Evolutionary conservation across 371 early-diverging fungal species (phyloP).

Genomic region (Fennellomyces sp.): DNA sequence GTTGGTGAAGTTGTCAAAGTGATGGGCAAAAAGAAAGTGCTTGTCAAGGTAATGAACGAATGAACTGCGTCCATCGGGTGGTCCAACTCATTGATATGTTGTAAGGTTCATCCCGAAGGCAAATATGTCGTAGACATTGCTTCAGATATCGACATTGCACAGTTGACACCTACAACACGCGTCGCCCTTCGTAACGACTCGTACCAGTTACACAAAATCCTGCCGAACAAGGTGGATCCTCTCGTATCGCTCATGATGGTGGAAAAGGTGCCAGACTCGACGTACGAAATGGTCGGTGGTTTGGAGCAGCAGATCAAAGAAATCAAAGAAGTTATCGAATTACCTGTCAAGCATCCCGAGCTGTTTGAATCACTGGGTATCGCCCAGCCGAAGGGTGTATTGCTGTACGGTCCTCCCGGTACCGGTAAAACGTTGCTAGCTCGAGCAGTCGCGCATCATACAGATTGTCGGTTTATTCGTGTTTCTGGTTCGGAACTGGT

Average conservation of each 20-base stretch:
- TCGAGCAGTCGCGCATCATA: constrained; percentile 99
- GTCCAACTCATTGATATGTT: background rate
- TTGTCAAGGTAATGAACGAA: constrained; percentile 84
- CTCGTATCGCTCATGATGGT: constrained; percentile 99
- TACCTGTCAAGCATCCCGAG: constrained; percentile 91
- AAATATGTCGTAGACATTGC: constrained; percentile 98
- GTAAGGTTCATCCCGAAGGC: constrained; percentile 96
- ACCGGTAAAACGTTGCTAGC: constrained; percentile 99
- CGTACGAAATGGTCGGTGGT: constrained; percentile 99
- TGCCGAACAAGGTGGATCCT: constrained; percentile 99
- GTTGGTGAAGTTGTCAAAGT: constrained; percentile 99
- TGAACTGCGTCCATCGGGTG: too few relatives aligned
- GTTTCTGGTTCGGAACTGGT: constrained; percentile 99
- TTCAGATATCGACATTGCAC: constrained; percentile 88
- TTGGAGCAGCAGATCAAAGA: constrained; percentile 99
- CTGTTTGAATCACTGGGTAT: constrained; percentile 50
- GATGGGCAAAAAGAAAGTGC: constrained; percentile 99
- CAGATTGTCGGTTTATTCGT: constrained; percentile 99
- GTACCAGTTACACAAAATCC: constrained; percentile 99
- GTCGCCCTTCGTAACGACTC: constrained; percentile 98
- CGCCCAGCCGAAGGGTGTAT: constrained; percentile 83
- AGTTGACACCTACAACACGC: constrained; percentile 94
- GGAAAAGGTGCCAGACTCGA: constrained; percentile 99
- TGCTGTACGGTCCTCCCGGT: constrained; percentile 99
- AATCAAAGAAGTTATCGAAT: constrained; percentile 99